phyloP scores from a whole-genome alignment of 2,329 filamentous ascomycete genomes.

The Monilinia fructigena region DNA sequence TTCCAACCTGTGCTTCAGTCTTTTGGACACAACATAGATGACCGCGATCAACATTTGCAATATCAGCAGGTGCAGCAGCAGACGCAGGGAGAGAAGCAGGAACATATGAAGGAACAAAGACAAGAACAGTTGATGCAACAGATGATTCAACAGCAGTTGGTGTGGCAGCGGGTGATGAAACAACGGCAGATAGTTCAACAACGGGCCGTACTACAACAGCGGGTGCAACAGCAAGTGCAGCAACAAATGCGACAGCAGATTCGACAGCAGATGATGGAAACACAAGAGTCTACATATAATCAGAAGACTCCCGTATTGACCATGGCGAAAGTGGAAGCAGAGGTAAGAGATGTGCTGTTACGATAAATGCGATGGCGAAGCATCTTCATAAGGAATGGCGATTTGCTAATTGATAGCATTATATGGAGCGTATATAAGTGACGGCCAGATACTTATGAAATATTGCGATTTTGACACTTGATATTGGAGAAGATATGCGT shows the following conservation, averaged over 20 bases:
- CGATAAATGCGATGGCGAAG: neutral
- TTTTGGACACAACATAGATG: constrained; percentile 1
- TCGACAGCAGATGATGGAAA: neutral
- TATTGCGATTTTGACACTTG: neutral
- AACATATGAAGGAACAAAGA: neutral
- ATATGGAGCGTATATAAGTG: neutral
- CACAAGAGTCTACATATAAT: neutral
- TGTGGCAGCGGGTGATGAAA: neutral
- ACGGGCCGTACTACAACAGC: neutral
- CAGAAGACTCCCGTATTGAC: neutral
- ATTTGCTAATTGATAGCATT: constrained; percentile 1
- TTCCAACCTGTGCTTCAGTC: neutral
- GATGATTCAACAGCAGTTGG: neutral
- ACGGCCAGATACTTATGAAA: neutral
- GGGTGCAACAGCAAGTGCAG: neutral
- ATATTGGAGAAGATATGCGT: neutral
- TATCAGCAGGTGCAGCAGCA: neutral
- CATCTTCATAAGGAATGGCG: neutral
- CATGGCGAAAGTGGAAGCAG: neutral
- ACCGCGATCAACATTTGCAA: neutral
- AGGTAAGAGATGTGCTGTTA: neutral
- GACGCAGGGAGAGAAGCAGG: neutral
- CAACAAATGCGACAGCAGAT: neutral
- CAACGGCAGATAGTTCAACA: neutral
- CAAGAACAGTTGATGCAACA: neutral